Percentiles rank a stretch among this genome's conserved stretches.
These are phyloP conservation scores for Scheffersomyces lignosus DNA, from an alignment of 805 yeast genomes.

Conservation along the genomic window DNA sequence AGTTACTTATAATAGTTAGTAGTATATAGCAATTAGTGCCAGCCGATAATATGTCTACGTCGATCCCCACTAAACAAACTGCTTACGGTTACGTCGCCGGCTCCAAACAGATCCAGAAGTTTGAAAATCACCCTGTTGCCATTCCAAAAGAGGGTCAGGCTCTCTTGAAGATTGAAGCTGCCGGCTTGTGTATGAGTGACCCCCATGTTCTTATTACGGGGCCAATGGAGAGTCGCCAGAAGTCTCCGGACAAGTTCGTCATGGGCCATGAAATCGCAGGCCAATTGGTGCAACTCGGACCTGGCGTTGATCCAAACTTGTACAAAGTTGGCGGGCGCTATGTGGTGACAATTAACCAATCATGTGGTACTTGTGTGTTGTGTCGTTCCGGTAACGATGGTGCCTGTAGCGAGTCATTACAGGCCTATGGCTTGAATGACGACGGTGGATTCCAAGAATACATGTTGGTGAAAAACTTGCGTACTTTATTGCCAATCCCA, in stretches of 20 bases:
- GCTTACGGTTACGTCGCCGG: constrained; percentile 36
- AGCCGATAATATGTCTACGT: too few species aligned
- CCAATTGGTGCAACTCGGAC: constrained; percentile 31
- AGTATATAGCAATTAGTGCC: too few species aligned
- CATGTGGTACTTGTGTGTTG: constrained; percentile 35
- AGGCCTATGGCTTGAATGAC: constrained; percentile 34
- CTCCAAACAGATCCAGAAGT: constrained; percentile 20
- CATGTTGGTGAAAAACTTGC: constrained; percentile 34
- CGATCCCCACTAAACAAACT: constrained; percentile 27
- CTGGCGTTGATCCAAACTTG: constrained; percentile 18
- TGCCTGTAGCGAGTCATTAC: constrained; percentile 19
- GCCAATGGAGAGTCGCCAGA: constrained; percentile 8
- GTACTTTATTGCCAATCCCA: constrained; percentile 38
- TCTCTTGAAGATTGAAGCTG: constrained; percentile 41
- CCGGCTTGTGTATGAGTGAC: constrained; percentile 46
- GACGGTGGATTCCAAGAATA: constrained; percentile 46
- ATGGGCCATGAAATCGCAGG: constrained; percentile 51
- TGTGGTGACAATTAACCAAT: constrained; percentile 25
- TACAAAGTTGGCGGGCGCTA: constrained; percentile 31
- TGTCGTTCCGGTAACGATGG: constrained; percentile 39
- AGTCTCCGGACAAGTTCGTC: constrained; percentile 30
- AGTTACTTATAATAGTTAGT: too few species aligned
- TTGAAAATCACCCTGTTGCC: constrained; percentile 29
- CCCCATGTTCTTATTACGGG: constrained; percentile 31
- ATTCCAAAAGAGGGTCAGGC: constrained; percentile 29